Conservation (phyloP, 768 basidiomycete genomes). For the Suillus tomentosus region DNA sequence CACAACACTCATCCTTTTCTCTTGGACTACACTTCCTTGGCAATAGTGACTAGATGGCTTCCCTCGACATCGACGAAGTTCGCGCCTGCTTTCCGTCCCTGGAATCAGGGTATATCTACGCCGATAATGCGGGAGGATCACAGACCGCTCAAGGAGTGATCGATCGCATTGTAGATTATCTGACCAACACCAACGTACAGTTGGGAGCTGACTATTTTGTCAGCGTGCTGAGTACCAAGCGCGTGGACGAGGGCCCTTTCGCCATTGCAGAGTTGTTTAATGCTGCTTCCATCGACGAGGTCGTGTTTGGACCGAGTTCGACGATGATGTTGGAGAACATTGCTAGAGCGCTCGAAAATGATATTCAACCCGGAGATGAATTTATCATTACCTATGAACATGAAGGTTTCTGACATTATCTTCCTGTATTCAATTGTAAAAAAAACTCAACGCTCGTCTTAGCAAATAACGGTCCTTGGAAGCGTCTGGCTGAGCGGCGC, state of each 20-base stretch:
- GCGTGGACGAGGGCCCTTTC: conserved; percentile 50
- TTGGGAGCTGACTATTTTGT: conserved; percentile 71
- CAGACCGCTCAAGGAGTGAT: conserved; percentile 58
- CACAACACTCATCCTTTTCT: background rate
- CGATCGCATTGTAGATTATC: conserved; percentile 65
- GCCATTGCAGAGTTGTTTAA: conserved; percentile 64
- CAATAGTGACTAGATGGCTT: conserved; percentile 18
- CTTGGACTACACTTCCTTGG: background rate
- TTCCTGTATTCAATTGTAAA: background rate
- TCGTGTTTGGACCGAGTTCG: conserved; percentile 67
- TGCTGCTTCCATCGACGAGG: conserved; percentile 60
- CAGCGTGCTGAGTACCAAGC: conserved; percentile 52
- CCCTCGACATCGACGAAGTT: conserved; percentile 50
- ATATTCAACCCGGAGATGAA: conserved; percentile 63
- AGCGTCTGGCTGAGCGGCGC: conserved; percentile 62
- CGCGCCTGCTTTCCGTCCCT: conserved; percentile 68
- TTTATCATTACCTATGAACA: conserved; percentile 81
- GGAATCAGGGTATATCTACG: conserved; percentile 61
- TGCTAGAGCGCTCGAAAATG: conserved; percentile 57
- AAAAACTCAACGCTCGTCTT: background rate
- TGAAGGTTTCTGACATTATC: conserved; percentile 51
- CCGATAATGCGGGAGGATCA: conserved; percentile 78
- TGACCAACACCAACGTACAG: conserved; percentile 73
- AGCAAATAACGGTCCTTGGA: conserved; percentile 82
- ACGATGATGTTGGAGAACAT: conserved; percentile 73